Percentiles rank a stretch among this genome's conserved stretches.
These are phyloP conservation scores for Cylindrotheca closterium DNA, from an alignment of 108 stramenopile species.

Conservation along the genomic window DNA sequence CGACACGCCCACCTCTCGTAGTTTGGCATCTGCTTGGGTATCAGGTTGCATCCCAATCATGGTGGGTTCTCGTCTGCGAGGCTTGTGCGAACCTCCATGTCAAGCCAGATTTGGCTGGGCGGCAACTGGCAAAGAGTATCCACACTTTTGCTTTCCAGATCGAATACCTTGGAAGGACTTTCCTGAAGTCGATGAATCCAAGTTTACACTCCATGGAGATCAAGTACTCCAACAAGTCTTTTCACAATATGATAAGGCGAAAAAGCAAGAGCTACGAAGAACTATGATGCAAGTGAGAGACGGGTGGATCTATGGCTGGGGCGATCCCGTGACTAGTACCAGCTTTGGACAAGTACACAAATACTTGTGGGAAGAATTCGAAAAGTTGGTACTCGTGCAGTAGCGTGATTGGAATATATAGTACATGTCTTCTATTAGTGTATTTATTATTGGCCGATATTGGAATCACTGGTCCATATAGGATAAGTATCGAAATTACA, in stretches of 20 bases:
- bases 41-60: conserved; percentile 46
- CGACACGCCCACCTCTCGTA: conserved; percentile 45
- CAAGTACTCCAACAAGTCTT: conserved; percentile 3
- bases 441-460: too few relatives aligned
- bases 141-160: conserved; percentile 39
- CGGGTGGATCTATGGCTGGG: conserved; percentile 55
- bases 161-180: conserved; percentile 31
- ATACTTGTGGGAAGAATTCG: background rate
- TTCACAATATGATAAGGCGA: background rate
- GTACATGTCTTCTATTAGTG: too few relatives aligned
- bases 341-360: conserved; percentile 25
- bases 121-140: conserved; percentile 23
- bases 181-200: conserved; percentile 43
- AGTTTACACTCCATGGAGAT: conserved; percentile 12
- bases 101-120: conserved; percentile 37
- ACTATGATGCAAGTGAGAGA: conserved; percentile 21
- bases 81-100: conserved; percentile 53
- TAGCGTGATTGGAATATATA: too few relatives aligned
- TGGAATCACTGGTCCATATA: too few relatives aligned
- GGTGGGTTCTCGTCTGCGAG: conserved; percentile 41
- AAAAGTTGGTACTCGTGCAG: background rate
- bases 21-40: conserved; percentile 37
- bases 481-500: background rate
- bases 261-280: conserved; percentile 9
- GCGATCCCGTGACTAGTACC: conserved; percentile 48